These are phyloP conservation scores for Groenewaldozyma auringiensis DNA, from an alignment of 1,139 yeast genomes.

Conservation along the genomic window DNA sequence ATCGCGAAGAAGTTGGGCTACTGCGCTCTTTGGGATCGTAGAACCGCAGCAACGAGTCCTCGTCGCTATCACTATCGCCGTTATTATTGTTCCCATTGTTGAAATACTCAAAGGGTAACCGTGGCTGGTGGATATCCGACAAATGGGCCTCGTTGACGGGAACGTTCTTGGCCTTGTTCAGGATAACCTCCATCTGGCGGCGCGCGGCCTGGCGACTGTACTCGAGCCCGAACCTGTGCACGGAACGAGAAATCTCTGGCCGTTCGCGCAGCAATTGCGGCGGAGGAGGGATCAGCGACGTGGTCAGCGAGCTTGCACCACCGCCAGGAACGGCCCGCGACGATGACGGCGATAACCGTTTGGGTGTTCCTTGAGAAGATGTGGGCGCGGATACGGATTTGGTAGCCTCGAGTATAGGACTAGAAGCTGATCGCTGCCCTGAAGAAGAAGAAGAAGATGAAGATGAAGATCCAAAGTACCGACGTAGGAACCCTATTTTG, in stretches of 20 bases:
- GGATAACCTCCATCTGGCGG: conserved; percentile 16
- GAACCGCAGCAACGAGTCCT: conserved; percentile 2
- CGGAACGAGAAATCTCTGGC: conserved; percentile 25
- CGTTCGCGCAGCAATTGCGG: conserved; percentile 24
- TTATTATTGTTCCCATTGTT: background rate
- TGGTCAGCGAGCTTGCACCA: conserved; percentile 18
- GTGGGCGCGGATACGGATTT: background rate
- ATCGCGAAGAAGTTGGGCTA: background rate
- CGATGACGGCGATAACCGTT: background rate
- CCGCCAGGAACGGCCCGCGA: background rate
- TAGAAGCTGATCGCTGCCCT: background rate
- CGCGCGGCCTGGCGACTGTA: conserved; percentile 18
- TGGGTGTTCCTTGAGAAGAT: background rate
- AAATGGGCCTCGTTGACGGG: background rate
- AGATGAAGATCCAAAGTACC: background rate
- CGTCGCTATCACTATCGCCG: conserved; percentile 9
- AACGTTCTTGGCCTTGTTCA: conserved; percentile 8
- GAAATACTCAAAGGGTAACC: conserved; percentile 21
- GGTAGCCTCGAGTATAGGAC: background rate
- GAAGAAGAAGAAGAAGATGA: too few species aligned
- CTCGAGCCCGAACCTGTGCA: conserved; percentile 23
- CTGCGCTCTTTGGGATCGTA: background rate
- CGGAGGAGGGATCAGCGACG: conserved; percentile 27
- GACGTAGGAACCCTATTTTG: background rate
- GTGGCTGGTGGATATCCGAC: conserved; percentile 11